Evolutionary conservation across 768 basidiomycete genomes (phyloP).

Genomic region (Auricularia sp.): DNA sequence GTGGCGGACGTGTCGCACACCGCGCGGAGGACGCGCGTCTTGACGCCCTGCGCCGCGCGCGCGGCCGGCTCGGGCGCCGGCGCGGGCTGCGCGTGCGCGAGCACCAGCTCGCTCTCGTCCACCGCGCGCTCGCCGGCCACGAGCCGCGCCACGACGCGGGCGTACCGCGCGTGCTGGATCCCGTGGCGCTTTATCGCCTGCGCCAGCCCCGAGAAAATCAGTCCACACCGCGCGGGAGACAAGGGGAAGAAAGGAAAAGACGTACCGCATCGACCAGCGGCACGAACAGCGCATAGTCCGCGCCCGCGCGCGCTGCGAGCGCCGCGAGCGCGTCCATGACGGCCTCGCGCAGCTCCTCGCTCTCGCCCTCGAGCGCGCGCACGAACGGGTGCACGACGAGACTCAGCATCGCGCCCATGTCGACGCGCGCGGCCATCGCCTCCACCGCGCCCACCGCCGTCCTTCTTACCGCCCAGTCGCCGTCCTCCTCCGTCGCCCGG

Average conservation of each 20-base stretch:
- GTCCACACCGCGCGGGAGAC: neutral
- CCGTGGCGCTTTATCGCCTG: neutral
- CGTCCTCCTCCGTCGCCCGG: conserved; percentile 22
- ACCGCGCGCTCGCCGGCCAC: neutral
- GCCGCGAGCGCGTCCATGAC: conserved; percentile 38
- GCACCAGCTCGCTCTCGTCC: neutral
- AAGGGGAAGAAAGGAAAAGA: neutral
- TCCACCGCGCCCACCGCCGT: conserved; percentile 33
- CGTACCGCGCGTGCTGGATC: neutral
- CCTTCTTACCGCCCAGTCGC: conserved; percentile 15
- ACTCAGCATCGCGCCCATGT: conserved; percentile 37
- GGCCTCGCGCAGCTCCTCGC: conserved; percentile 21
- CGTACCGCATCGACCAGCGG: conserved; percentile 38
- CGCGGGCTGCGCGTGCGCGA: neutral
- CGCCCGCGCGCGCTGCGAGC: conserved; percentile 32
- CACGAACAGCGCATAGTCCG: conserved; percentile 39
- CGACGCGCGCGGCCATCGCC: conserved; percentile 33
- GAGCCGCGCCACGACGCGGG: neutral
- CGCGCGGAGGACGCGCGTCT: neutral
- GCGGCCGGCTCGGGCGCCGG: too few species aligned
- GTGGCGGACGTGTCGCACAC: conserved; percentile 86
- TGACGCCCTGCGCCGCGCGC: neutral
- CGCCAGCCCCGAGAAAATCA: neutral
- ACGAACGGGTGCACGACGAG: conserved; percentile 37
- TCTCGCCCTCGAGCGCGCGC: conserved; percentile 21